Evolutionary conservation across 2,329 filamentous ascomycete species (phyloP).

Genomic region (Intubia oerlemansii): DNA sequence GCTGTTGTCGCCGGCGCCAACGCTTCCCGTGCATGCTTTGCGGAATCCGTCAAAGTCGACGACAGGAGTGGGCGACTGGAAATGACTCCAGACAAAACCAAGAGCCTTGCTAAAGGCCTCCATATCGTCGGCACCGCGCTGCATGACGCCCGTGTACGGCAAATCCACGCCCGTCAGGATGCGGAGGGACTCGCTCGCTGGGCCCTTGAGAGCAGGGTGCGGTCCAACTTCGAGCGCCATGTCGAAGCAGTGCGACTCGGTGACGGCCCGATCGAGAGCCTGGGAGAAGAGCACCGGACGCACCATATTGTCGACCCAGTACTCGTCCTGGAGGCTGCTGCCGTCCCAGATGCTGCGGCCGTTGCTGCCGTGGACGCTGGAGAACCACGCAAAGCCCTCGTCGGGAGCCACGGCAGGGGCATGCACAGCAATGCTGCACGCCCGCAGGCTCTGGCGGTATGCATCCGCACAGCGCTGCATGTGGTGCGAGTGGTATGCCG

Average conservation of each 20-base stretch:
- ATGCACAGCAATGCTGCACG: constrained; percentile 10
- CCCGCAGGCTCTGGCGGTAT: constrained; percentile 14
- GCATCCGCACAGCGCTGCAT: constrained; percentile 17
- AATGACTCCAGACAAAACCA: constrained; percentile 5
- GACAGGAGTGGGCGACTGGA: constrained; percentile 1
- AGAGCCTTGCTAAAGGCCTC: constrained; percentile 4
- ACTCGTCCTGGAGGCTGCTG: constrained; percentile 7
- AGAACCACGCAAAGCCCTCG: constrained; percentile 15
- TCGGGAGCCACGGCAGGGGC: constrained; percentile 4
- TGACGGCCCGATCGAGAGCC: constrained; percentile 5
- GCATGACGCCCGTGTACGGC: constrained; percentile 4
- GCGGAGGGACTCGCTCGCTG: constrained; percentile 8
- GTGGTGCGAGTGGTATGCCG: constrained; percentile 27
- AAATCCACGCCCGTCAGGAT: constrained; percentile 7
- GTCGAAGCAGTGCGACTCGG: constrained; percentile 4
- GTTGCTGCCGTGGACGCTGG: constrained; percentile 15
- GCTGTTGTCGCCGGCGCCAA: background rate
- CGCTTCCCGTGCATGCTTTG: constrained; percentile 1
- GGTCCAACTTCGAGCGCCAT: constrained; percentile 12
- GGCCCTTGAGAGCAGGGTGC: constrained; percentile 10
- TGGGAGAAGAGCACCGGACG: constrained; percentile 12
- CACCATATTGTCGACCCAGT: constrained; percentile 14
- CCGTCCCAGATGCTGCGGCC: constrained; percentile 4
- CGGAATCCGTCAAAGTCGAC: constrained; percentile 7
- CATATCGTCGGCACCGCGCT: constrained; percentile 5